Evolutionary conservation across 2,329 filamentous ascomycete genomes (phyloP).

Genomic region (Pyrenophora tritici-repentis): DNA sequence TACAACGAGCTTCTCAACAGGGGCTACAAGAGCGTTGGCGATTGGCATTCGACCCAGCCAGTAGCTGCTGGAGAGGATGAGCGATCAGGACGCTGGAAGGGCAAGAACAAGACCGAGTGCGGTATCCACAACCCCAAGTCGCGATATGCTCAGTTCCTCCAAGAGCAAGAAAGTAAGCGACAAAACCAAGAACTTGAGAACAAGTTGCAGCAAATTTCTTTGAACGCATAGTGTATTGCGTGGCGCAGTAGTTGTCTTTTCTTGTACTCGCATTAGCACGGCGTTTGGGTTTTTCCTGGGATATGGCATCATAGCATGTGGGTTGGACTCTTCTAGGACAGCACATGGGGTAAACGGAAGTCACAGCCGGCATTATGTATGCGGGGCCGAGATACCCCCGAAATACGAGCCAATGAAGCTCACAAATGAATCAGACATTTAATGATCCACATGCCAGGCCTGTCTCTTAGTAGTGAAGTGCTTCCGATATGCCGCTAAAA

Average conservation of each 20-base stretch:
- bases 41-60: slow-evolving; percentile 95
- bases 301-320: slow-evolving; percentile 16
- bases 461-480: slow-evolving; percentile 7
- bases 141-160: slow-evolving; percentile 84
- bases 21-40: slow-evolving; percentile 97
- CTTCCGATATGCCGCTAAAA: slow-evolving; percentile 6
- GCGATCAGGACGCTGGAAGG: slow-evolving; percentile 95
- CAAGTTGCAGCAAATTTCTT: slow-evolving; percentile 37
- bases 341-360: slow-evolving; percentile 7
- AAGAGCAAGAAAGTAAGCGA: slow-evolving; percentile 70
- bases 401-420: slow-evolving; percentile 19
- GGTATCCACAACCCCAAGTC: slow-evolving; percentile 98
- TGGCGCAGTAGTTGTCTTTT: neutral
- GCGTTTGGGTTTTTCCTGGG: slow-evolving; percentile 42
- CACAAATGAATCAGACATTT: slow-evolving; percentile 14
- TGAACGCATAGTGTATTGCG: slow-evolving; percentile 25
- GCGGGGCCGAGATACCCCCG: slow-evolving; percentile 32
- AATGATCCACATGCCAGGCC: neutral
- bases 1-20: slow-evolving; percentile 90
- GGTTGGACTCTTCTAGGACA: slow-evolving; percentile 4
- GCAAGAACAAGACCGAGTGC: slow-evolving; percentile 93
- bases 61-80: slow-evolving; percentile 93
- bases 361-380: slow-evolving; percentile 14
- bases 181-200: slow-evolving; percentile 44
- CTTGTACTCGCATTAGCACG: slow-evolving; percentile 31